A percentile compares a stretch with the other conserved stretches of the same genome.
Evolutionary conservation across 1,139 yeast species (phyloP).

Genomic region (Yamadazyma spencermartinsiae): DNA sequence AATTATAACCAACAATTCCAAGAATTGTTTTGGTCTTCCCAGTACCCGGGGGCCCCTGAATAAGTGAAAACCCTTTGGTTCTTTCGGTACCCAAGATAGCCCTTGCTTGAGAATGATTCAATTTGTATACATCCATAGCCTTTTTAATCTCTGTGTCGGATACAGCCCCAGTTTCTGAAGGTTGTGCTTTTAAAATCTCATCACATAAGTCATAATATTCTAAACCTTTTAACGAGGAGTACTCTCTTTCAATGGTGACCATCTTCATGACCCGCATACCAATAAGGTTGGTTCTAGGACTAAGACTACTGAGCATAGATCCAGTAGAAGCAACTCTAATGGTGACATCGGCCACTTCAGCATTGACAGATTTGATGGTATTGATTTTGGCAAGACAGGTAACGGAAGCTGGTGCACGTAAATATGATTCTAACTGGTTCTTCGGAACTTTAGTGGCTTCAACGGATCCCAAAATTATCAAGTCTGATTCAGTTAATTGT

Average conservation of each 20-base stretch:
- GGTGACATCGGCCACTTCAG: constrained; percentile 71
- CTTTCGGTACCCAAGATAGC: constrained; percentile 78
- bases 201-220: constrained; percentile 74
- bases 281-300: constrained; percentile 62
- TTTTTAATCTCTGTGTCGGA: constrained; percentile 36
- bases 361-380: constrained; percentile 64
- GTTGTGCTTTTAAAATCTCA: constrained; percentile 64
- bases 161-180: constrained; percentile 42
- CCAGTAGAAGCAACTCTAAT: constrained; percentile 61
- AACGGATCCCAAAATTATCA: constrained; percentile 63
- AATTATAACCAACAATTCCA: constrained; percentile 76
- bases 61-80: constrained; percentile 77
- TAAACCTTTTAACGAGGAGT: constrained; percentile 75
- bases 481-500: constrained; percentile 71
- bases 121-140: constrained; percentile 50
- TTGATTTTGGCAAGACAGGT: constrained; percentile 79
- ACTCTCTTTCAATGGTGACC: constrained; percentile 94
- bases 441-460: constrained; percentile 25
- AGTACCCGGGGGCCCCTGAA: constrained; percentile 98
- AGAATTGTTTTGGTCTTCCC: constrained; percentile 97
- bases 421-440: constrained; percentile 19
- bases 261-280: constrained; percentile 80
- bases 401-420: constrained; percentile 20
- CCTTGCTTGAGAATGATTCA: constrained; percentile 85
- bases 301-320: constrained; percentile 52